Percentiles rank a stretch among this genome's conserved stretches.
Conservation (phyloP, 805 yeast species). For the Kregervanrija delftensis region DNA sequence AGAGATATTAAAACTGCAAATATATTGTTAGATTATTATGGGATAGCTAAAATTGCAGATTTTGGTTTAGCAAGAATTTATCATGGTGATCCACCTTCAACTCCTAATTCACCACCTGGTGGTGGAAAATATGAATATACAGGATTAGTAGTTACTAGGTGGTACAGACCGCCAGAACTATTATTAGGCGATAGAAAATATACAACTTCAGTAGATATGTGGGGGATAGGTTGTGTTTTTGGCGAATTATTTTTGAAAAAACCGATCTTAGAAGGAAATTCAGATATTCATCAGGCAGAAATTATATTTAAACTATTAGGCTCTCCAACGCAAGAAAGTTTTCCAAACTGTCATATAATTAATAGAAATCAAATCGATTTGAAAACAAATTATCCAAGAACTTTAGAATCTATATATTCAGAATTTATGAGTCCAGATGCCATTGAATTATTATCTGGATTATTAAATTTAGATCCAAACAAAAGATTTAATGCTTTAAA, state of each 20-base stretch:
- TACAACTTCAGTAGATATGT: slow-evolving; percentile 92
- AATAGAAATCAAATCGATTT: slow-evolving; percentile 45
- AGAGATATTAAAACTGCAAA: slow-evolving; percentile 97
- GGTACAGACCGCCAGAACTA: slow-evolving; percentile 97
- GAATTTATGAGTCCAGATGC: slow-evolving; percentile 32
- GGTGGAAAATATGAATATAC: slow-evolving; percentile 50
- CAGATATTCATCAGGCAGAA: slow-evolving; percentile 85
- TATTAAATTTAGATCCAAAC: slow-evolving; percentile 65
- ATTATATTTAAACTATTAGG: slow-evolving; percentile 78
- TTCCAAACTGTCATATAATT: slow-evolving; percentile 55
- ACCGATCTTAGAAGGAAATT: slow-evolving; percentile 80
- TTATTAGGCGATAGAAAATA: slow-evolving; percentile 78
- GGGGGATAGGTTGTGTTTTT: slow-evolving; percentile 97
- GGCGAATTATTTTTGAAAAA: slow-evolving; percentile 79
- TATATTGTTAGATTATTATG: slow-evolving; percentile 68
- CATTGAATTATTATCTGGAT: slow-evolving; percentile 48
- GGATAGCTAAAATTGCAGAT: slow-evolving; percentile 85
- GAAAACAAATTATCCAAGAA: slow-evolving; percentile 27
- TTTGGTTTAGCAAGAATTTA: slow-evolving; percentile 81
- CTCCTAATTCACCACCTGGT: slow-evolving; percentile 33
- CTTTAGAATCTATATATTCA: slow-evolving; percentile 45
- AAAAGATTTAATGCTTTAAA: slow-evolving; percentile 72
- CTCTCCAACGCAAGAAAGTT: slow-evolving; percentile 52
- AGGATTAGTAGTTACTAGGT: slow-evolving; percentile 81
- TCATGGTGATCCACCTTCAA: slow-evolving; percentile 30